Evolutionary conservation across 345 rosid species (phyloP).

Genomic region (Aquilaria yunnanensis): DNA sequence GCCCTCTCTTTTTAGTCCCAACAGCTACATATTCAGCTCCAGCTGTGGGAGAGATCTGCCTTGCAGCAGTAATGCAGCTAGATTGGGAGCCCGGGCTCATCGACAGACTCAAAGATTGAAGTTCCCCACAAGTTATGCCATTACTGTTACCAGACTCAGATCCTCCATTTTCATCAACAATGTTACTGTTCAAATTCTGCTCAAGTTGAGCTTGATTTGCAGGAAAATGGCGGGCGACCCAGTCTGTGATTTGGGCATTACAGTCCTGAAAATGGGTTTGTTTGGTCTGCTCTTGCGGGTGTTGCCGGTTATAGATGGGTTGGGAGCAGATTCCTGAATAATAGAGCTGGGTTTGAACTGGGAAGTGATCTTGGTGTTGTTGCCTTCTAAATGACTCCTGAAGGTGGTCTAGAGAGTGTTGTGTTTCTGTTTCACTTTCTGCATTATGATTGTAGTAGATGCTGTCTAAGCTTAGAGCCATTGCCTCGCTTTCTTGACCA

Average conservation of each 20-base stretch:
- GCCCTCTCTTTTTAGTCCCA: conserved; percentile 56
- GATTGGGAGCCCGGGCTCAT: conserved; percentile 74
- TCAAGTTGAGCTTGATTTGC: conserved; percentile 21
- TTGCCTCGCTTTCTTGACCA: conserved; percentile 31
- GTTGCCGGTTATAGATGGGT: conserved; percentile 20
- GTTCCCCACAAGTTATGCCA: conserved; percentile 38
- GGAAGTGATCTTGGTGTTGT: conserved; percentile 22
- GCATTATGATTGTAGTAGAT: conserved; percentile 32
- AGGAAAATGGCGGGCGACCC: conserved; percentile 34
- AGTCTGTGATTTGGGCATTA: conserved; percentile 30
- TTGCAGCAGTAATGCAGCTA: conserved; percentile 47
- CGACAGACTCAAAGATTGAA: conserved; percentile 51
- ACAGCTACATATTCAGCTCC: conserved; percentile 26
- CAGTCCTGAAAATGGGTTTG: conserved; percentile 23
- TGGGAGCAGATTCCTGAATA: conserved; percentile 26
- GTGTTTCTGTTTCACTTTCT: conserved; percentile 22
- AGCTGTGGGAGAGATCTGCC: conserved; percentile 39
- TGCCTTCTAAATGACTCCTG: conserved; percentile 27
- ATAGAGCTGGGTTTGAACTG: conserved; percentile 27
- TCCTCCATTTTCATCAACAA: conserved; percentile 17
- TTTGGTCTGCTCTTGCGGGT: conserved; percentile 25
- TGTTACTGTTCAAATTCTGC: conserved; percentile 22
- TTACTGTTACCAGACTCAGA: conserved; percentile 18
- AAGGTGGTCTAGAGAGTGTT: conserved; percentile 29
- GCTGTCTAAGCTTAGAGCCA: conserved; percentile 45